Evolutionary conservation across 1,139 yeast species (phyloP).

Genomic region (Hyphopichia fennica): DNA sequence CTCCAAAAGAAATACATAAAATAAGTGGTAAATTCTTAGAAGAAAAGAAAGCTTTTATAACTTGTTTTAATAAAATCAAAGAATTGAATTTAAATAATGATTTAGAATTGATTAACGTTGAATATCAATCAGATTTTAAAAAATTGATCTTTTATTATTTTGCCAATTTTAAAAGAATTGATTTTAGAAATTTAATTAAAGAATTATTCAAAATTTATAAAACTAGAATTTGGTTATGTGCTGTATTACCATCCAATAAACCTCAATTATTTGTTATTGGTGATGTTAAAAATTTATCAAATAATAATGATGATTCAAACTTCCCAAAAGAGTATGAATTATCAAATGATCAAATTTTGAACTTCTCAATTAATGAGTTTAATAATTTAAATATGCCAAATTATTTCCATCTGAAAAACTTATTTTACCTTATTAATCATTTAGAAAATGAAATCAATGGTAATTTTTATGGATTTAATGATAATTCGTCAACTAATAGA

Average conservation of each 20-base stretch:
- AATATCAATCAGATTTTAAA: constrained; percentile 93
- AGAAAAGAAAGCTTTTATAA: constrained; percentile 47
- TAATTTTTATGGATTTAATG: constrained; percentile 40
- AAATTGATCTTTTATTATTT: constrained; percentile 88
- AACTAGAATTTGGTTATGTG: constrained; percentile 97
- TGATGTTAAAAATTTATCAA: not conserved
- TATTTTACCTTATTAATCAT: constrained; percentile 35
- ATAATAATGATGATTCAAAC: constrained; percentile 16
- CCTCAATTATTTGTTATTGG: constrained; percentile 29
- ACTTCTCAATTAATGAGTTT: constrained; percentile 41
- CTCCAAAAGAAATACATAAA: constrained; percentile 47
- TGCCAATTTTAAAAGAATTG: constrained; percentile 78
- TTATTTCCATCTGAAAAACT: constrained; percentile 45
- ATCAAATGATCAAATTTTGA: constrained; percentile 41
- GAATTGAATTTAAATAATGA: constrained; percentile 41
- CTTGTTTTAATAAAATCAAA: constrained; percentile 46
- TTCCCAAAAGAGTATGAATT: constrained; percentile 42
- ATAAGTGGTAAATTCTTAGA: constrained; percentile 45
- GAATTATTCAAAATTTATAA: constrained; percentile 91
- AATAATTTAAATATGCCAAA: constrained; percentile 34
- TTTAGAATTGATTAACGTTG: constrained; percentile 66
- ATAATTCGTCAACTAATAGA: not conserved
- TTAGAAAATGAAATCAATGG: constrained; percentile 37
- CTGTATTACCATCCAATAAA: constrained; percentile 53
- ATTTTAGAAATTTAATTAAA: constrained; percentile 87